Conservation (phyloP, 148 eudicot genomes). For the Chenopodium quinoa region DNA sequence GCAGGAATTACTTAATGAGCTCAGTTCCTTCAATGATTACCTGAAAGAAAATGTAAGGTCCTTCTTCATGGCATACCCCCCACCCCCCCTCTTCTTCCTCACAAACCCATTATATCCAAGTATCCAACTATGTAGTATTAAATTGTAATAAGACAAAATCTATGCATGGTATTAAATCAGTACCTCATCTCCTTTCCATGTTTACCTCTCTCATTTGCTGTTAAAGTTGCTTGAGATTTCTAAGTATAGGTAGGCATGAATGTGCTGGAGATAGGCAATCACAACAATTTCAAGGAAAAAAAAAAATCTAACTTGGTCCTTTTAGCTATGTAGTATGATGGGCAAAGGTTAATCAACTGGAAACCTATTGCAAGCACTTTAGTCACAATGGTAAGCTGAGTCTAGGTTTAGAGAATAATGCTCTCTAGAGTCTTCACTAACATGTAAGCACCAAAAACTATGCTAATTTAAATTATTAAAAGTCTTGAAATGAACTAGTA, state of each 20-base stretch:
- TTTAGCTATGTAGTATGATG: background rate
- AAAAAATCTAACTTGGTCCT: background rate
- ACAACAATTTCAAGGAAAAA: no score
- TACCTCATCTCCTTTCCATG: background rate
- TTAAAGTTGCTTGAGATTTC: background rate
- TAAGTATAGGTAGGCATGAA: background rate
- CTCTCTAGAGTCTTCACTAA: no score
- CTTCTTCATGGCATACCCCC: background rate
- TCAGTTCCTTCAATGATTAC: conserved; percentile 65
- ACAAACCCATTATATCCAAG: background rate
- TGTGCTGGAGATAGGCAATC: background rate
- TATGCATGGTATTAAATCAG: background rate
- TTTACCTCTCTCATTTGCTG: background rate
- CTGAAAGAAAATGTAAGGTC: conserved; percentile 73
- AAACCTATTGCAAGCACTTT: background rate
- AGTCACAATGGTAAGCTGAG: background rate
- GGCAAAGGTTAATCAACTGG: background rate
- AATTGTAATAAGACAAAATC: background rate
- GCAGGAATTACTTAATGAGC: conserved; percentile 70
- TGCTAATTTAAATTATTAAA: no score
- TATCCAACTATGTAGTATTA: background rate
- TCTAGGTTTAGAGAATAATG: background rate
- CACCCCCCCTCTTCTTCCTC: background rate
- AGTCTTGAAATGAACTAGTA: background rate
- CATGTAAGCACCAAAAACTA: background rate